Evolutionary conservation across 2,329 filamentous ascomycete species (phyloP).

Genomic region (Ceratocystis variospora): DNA sequence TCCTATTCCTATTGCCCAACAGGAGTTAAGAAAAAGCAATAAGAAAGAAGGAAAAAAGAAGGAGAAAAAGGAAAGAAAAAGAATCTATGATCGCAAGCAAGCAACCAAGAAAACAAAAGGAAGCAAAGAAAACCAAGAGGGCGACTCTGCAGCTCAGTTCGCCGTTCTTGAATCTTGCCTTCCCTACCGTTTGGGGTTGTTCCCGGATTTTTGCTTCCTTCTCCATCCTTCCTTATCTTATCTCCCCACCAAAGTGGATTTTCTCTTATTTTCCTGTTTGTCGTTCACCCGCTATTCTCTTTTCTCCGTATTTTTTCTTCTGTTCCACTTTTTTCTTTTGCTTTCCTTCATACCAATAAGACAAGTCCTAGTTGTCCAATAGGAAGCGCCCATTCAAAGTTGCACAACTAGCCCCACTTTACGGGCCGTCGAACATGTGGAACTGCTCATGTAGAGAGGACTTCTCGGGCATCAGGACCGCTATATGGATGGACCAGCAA

Average conservation of each 20-base stretch:
- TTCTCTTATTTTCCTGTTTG: not conserved
- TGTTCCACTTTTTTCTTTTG: not conserved
- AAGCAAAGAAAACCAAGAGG: not conserved
- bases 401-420: not conserved
- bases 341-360: not conserved
- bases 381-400: not conserved
- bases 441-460: not conserved
- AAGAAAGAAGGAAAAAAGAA: not conserved
- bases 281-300: not conserved
- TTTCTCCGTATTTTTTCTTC: not conserved
- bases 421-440: not conserved
- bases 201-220: constrained; percentile 6
- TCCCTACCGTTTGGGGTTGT: not conserved
- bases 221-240: constrained; percentile 7
- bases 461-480: not conserved
- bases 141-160: not conserved
- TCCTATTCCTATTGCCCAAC: not conserved
- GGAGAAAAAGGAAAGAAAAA: not conserved
- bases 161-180: not conserved
- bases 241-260: constrained; percentile 3
- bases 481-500: not conserved
- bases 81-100: not conserved
- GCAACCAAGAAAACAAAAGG: not conserved
- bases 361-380: not conserved
- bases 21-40: not conserved